A percentile compares a stretch with the other conserved stretches of the same genome.
Conservation (phyloP, 75 land plant genomes). For the Cunninghamia lanceolata region DNA sequence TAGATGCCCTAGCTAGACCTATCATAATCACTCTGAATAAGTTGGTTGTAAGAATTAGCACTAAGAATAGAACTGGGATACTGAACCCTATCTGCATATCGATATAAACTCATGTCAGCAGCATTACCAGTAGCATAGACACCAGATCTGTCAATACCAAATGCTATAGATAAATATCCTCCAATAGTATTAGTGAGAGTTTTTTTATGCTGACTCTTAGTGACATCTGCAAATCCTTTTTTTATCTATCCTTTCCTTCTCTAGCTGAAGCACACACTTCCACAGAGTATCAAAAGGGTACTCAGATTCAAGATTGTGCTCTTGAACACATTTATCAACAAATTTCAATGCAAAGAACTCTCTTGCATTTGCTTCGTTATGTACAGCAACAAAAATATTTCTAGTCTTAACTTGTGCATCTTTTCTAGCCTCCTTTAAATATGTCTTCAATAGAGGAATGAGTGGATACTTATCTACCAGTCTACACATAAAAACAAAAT, state of each 20-base stretch:
- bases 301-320: conserved; percentile 72
- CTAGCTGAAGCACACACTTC: conserved; percentile 63
- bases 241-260: conserved; percentile 88
- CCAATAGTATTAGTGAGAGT: conserved; percentile 54
- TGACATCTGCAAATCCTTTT: conserved; percentile 69
- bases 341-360: conserved; percentile 77
- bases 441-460: conserved; percentile 55
- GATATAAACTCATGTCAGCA: background rate
- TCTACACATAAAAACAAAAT: conserved; percentile 45
- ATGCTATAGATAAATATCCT: background rate
- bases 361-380: conserved; percentile 74
- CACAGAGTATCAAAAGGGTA: conserved; percentile 70
- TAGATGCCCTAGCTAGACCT: background rate
- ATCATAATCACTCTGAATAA: background rate
- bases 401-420: conserved; percentile 34
- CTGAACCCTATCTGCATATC: background rate
- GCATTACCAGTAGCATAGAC: background rate
- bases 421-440: conserved; percentile 45
- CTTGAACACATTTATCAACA: conserved; percentile 82
- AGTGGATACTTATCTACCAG: conserved; percentile 58
- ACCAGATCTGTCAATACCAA: conserved; percentile 4
- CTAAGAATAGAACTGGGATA: background rate
- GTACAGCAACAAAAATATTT: conserved; percentile 25
- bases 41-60: background rate
- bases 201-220: conserved; percentile 74